Base-by-base conservation (phyloP, 2,329 filamentous ascomycete genomes). In the Microsporum canis region DNA sequence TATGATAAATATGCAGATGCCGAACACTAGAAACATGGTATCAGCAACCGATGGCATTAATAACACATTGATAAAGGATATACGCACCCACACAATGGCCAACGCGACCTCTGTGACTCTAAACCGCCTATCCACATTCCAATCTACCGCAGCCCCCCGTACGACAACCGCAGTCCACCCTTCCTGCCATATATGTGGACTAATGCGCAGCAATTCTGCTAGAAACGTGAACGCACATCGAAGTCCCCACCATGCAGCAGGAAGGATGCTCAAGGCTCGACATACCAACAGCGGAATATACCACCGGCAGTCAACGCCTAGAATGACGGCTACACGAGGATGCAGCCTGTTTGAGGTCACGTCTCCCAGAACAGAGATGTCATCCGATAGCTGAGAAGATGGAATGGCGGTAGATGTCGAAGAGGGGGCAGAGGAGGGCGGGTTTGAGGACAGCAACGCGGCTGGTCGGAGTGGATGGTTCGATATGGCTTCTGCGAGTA, bases 1-100 rank as follows among this genome's bases (percentile, higher is more conserved):
- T 89, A 91, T 58, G 87, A 88, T 63, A 91, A 80, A 72, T 90
- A 89, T 60, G 86, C 88, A 23, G 87, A 88, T 62, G 87, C 85
- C 69, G 83, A 84, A 76, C 87, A 90, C 88, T 89, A 65, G 7
- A 60, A 12, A 38, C 7, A 12, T 33, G 38, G 27, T 47, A 45
- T 17, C 14, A 12, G 29, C 39, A 45, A 66, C 62, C 2, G 39
- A n/a, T n/a, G 34, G 6, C 4, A n/a, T 49, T 31, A 45, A 45
- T 45, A 34, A 14, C 14, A 10, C 14, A 38, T 4, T 38, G 12
- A 47, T 43, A 53, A 27, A 41, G 17, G 38, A 29, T 39, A 29
- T 51, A 58, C 82, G 68, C 78, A 88, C 87, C 86, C 88, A 89
- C 73, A 89, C 83, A 64, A 88, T 84, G 58, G 87, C 87, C 71